phyloP scores from a whole-genome alignment of 2,329 filamentous ascomycete species.

The Trichoderma simmonsii region DNA sequence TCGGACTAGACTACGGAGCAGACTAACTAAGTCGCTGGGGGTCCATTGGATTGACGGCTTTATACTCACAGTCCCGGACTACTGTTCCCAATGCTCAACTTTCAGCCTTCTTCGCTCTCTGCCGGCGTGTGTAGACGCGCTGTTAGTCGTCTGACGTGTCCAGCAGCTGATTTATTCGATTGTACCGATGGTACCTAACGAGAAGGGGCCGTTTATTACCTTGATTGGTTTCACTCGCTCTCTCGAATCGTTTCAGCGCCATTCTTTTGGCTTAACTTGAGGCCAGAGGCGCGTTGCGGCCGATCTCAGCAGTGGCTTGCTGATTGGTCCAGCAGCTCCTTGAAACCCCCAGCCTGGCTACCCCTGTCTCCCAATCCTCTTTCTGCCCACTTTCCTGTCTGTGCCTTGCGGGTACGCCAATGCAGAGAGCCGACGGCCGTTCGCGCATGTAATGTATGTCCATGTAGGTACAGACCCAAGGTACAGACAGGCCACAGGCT shows the following conservation, averaged over 20 bases:
- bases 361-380: conserved; percentile 8
- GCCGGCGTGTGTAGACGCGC: background rate
- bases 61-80: too few relatives aligned
- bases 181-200: background rate
- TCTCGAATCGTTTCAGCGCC: conserved; percentile 15
- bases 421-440: conserved; percentile 15
- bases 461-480: background rate
- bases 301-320: conserved; percentile 9
- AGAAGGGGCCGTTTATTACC: conserved; percentile 8
- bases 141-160: conserved; percentile 6
- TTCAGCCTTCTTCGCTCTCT: conserved; percentile 6
- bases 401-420: conserved; percentile 17
- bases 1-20: background rate
- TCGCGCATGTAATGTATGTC: background rate
- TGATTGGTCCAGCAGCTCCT: conserved; percentile 17
- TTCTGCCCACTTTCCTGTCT: conserved; percentile 8
- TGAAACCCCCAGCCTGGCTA: conserved; percentile 15
- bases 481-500: background rate
- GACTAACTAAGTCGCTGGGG: background rate
- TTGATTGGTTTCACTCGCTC: conserved; percentile 17
- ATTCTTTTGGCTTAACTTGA: conserved; percentile 7
- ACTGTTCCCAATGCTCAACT: background rate
- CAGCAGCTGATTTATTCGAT: background rate
- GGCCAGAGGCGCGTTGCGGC: conserved; percentile 11
- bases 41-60: background rate